A percentile compares a stretch with the other conserved stretches of the same genome.
These are phyloP conservation scores for Cynanchum wilfordii DNA, from an alignment of 257 asterid genomes.

Conservation along the genomic window DNA sequence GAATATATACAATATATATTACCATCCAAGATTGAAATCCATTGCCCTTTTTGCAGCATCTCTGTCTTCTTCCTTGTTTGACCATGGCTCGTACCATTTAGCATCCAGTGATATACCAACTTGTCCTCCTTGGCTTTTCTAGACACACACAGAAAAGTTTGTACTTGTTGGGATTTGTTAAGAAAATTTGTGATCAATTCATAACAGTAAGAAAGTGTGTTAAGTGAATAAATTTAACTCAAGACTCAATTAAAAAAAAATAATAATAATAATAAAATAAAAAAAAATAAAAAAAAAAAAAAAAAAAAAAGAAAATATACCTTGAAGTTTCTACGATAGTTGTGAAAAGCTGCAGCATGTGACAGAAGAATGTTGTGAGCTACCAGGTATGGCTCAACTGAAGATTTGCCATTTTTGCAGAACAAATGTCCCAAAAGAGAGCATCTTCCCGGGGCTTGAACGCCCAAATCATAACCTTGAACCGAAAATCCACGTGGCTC, in stretches of 20 bases:
- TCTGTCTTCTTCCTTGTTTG: constrained; percentile 50
- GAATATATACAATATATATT: not conserved
- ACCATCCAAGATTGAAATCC: constrained; percentile 88
- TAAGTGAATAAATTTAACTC: too few relatives aligned
- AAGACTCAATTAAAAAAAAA: too few relatives aligned
- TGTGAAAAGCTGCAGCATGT: constrained; percentile 69
- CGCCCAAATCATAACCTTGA: constrained; percentile 65
- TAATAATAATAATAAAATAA: too few relatives aligned
- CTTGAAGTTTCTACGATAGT: constrained; percentile 60
- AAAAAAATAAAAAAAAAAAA: too few relatives aligned
- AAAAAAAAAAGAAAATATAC: too few relatives aligned
- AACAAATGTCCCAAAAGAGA: constrained; percentile 59
- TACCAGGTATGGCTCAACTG: constrained; percentile 63
- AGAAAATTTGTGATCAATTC: too few relatives aligned
- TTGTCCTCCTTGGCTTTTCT: constrained; percentile 64
- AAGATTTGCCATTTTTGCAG: constrained; percentile 69
- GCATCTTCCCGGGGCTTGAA: constrained; percentile 94
- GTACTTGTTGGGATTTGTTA: too few relatives aligned
- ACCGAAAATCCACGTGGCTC: constrained; percentile 84
- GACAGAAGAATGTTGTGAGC: constrained; percentile 72
- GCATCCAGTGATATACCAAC: constrained; percentile 69
- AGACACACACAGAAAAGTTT: too few relatives aligned
- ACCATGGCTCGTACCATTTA: constrained; percentile 73
- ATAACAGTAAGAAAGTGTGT: too few relatives aligned
- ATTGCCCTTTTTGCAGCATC: constrained; percentile 70